A percentile compares a stretch with the other conserved stretches of the same genome.
Conservation (phyloP, 345 rosid species). For the Salix koriyanagi region DNA sequence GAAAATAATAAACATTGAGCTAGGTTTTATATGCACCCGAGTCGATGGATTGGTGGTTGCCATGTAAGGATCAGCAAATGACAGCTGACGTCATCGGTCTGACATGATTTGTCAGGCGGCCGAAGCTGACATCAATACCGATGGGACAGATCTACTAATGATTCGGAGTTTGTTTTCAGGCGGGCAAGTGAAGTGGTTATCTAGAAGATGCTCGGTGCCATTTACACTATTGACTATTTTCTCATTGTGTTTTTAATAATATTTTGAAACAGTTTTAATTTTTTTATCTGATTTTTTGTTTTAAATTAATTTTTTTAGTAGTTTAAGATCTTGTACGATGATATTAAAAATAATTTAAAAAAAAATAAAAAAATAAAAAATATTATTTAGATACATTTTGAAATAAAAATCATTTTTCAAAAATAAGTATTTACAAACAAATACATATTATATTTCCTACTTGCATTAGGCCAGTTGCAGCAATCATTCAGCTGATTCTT, state of each 20-base stretch:
- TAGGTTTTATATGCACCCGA: not conserved
- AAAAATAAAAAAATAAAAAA: too few relatives aligned
- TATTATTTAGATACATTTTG: too few relatives aligned
- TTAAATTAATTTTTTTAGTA: too few relatives aligned
- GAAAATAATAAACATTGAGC: not conserved
- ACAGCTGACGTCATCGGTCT: slow-evolving; percentile 9
- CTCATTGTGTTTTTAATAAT: too few relatives aligned
- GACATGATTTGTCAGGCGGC: slow-evolving; percentile 12
- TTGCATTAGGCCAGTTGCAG: not conserved
- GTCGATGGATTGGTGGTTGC: slow-evolving; percentile 10
- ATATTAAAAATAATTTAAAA: too few relatives aligned
- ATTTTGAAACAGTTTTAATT: too few relatives aligned
- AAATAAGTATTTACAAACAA: too few relatives aligned
- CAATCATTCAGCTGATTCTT: not conserved
- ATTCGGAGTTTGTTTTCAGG: not conserved
- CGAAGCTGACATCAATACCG: not conserved
- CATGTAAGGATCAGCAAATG: slow-evolving; percentile 9
- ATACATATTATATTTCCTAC: not conserved
- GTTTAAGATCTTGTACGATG: too few relatives aligned
- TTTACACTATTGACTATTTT: not conserved
- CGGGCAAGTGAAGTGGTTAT: not conserved
- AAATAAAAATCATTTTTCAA: too few relatives aligned
- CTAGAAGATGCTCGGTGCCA: not conserved
- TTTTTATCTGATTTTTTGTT: too few relatives aligned
- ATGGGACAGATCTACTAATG: not conserved